Conservation (phyloP, 208 protist genomes). For the Trypanosoma melophagium region DNA sequence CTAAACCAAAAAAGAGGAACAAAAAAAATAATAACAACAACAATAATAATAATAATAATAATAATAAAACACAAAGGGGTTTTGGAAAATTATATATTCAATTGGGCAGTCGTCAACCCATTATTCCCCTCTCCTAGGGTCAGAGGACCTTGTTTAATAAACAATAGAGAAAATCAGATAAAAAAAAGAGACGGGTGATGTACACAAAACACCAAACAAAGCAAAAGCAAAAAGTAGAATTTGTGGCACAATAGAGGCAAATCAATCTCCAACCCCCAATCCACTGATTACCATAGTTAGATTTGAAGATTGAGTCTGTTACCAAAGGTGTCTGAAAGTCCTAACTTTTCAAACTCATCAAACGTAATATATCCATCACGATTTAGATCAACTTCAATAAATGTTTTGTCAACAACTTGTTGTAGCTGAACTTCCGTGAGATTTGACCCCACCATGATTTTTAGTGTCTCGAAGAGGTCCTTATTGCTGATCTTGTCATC, state of each 20-base stretch:
- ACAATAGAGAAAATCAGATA: no score
- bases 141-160: no score
- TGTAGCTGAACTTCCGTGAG: conserved; percentile 90
- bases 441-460: conserved; percentile 93
- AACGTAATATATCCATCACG: conserved; percentile 92
- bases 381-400: conserved; percentile 90
- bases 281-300: conserved; percentile 2
- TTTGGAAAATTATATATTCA: background rate
- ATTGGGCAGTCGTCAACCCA: no score
- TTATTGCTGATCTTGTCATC: conserved; percentile 94
- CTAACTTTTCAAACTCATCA: conserved; percentile 88
- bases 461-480: conserved; percentile 91
- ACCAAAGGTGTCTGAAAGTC: conserved; percentile 70
- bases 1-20: no score
- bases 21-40: background rate
- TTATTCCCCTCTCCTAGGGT: no score
- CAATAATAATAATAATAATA: conserved; percentile 9
- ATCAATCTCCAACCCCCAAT: background rate
- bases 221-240: conserved; percentile 10
- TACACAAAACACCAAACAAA: background rate
- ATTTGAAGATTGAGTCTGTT: conserved; percentile 87
- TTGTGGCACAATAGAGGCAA: conserved; percentile 12
- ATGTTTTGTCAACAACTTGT: conserved; percentile 96
- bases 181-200: no score
- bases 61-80: background rate